These are phyloP conservation scores for Hyaloscypha finlandica DNA, from an alignment of 495 filamentous ascomycete species.

Conservation along the genomic window DNA sequence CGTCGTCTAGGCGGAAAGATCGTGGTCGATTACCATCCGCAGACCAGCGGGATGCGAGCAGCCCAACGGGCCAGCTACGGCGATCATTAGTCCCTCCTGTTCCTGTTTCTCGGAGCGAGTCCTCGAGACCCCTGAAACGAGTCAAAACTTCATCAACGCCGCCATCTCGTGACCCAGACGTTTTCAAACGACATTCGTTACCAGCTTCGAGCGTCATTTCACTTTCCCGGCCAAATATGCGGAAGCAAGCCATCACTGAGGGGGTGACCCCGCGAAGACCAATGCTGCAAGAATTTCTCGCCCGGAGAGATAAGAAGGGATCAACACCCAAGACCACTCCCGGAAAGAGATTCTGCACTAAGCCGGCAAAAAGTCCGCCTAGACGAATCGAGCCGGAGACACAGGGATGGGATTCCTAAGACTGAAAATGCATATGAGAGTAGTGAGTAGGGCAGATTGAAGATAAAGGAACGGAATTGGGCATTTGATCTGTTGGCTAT, in stretches of 20 bases:
- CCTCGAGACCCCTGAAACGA: background rate
- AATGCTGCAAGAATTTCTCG: background rate
- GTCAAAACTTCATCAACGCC: background rate
- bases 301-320: background rate
- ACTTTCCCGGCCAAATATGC: background rate
- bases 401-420: constrained; percentile 15
- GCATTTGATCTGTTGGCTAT: background rate
- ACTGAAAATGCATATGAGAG: background rate
- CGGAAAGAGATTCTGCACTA: constrained; percentile 19
- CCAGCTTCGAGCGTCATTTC: background rate
- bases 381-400: constrained; percentile 17
- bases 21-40: background rate
- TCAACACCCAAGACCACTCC: background rate
- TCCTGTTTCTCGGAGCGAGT: too few species aligned
- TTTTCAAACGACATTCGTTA: background rate
- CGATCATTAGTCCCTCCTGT: too few species aligned
- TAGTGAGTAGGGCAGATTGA: background rate
- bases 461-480: background rate
- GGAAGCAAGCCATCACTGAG: background rate
- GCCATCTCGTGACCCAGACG: background rate
- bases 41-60: background rate
- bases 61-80: background rate
- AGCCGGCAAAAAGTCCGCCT: background rate
- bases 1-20: background rate
- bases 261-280: background rate